Evolutionary conservation across 768 basidiomycete genomes (phyloP), one percentile per base, ranked within the genome.

Genomic region (Trametopsis cervina): DNA sequence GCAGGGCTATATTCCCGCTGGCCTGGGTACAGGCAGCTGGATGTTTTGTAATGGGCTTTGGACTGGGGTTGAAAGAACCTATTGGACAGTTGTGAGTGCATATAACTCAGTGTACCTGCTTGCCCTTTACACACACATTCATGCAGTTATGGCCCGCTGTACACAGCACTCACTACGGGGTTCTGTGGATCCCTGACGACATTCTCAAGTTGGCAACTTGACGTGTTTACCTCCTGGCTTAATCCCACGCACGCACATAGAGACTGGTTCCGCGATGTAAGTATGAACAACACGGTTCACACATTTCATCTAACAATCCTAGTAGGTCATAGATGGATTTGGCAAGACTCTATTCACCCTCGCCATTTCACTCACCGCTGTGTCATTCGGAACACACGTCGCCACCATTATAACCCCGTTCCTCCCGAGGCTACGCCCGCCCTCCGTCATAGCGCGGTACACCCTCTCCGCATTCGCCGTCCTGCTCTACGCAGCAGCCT

Each of bases 131-230:
- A 20, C 23, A 26, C 21, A 25, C n/a, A n/a, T 23, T 22, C 23
- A 11, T 29, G 9, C 57, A 96, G 92, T 54, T 93, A 94, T 66
- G 83, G 81, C 0, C 93, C 93, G 3, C 59, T 96, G 13, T 95
- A 93, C 64, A 89, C 85, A 2, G 89, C 88, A 18, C 61, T 91
- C 11, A 89, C 92, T 0, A 96, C 93, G 51, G 93, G 91, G 12
- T 91, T 97, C 64, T 98, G 96, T 60, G 96, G 95, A 2, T 95
- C 91, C 1, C 66, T 98, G 57, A 99, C 96, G 9, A 97, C 93
- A 2, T 98, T 98, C 70, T 96, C 94, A 13, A 78, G 83, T 29
- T 98, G 96, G 96, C 90, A 97, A 65, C 61, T 89, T 9, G 89
- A 94, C 52, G 66, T 91, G 0, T 98, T 95, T 59, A 65, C 75